phyloP scores from a whole-genome alignment of 257 asterid species.

The Cordia subcordata region DNA sequence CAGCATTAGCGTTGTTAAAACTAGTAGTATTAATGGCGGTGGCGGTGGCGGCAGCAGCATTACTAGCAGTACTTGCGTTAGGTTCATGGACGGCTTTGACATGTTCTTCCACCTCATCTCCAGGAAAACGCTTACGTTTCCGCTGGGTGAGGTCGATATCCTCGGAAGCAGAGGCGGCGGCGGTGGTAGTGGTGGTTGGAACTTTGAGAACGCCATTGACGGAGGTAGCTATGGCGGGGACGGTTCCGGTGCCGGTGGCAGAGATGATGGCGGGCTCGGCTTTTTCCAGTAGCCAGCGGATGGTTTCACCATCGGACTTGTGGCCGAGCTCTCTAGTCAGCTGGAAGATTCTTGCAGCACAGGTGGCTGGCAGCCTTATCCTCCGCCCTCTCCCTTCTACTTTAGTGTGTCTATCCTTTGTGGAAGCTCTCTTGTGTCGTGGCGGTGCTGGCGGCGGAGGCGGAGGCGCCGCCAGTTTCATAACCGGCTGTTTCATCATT shows the following conservation, averaged over 20 bases:
- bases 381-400: slow-evolving; percentile 77
- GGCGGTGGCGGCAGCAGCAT: slow-evolving; percentile 11
- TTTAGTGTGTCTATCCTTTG: slow-evolving; percentile 61
- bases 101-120: slow-evolving; percentile 21
- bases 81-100: not conserved
- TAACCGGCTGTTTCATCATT: slow-evolving; percentile 8
- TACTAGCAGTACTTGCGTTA: not conserved
- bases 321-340: slow-evolving; percentile 75
- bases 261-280: slow-evolving; percentile 67
- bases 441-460: slow-evolving; percentile 12
- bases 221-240: slow-evolving; percentile 65
- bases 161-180: not conserved
- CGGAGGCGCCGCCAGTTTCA: slow-evolving; percentile 1
- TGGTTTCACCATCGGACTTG: slow-evolving; percentile 79
- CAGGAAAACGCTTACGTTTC: slow-evolving; percentile 29
- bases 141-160: slow-evolving; percentile 7
- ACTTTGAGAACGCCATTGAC: slow-evolving; percentile 58
- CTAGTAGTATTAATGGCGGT: slow-evolving; percentile 21
- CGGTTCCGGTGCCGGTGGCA: slow-evolving; percentile 69
- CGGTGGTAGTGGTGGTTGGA: slow-evolving; percentile 33
- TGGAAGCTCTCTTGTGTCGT: slow-evolving; percentile 37
- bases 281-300: slow-evolving; percentile 62
- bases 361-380: slow-evolving; percentile 67
- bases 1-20: slow-evolving; percentile 23
- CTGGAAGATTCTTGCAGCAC: slow-evolving; percentile 79